These are phyloP conservation scores for Scutellaria baicalensis DNA, from an alignment of 257 asterid species.

Conservation along the genomic window DNA sequence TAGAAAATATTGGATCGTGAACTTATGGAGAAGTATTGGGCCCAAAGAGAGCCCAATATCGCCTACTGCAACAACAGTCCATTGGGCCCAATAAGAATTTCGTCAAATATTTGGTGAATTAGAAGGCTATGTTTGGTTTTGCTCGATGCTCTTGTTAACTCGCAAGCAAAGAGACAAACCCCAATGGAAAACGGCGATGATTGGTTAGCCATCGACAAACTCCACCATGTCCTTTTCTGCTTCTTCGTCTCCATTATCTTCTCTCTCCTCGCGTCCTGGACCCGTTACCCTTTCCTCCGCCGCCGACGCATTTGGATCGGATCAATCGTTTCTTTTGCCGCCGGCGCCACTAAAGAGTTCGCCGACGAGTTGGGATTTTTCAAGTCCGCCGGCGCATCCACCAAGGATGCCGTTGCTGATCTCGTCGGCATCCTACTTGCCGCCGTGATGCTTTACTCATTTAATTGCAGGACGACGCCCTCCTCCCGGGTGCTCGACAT, in stretches of 20 bases:
- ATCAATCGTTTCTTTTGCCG: constrained; percentile 47
- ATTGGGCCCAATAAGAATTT: too few species aligned
- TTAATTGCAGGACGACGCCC: neutral
- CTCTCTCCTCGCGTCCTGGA: constrained; percentile 37
- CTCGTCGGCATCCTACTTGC: constrained; percentile 52
- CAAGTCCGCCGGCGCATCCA: constrained; percentile 74
- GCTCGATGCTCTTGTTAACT: neutral
- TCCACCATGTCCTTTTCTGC: constrained; percentile 64
- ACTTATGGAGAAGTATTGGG: neutral
- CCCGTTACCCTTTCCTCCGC: constrained; percentile 54
- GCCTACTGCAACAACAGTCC: too few species aligned
- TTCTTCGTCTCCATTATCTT: constrained; percentile 45
- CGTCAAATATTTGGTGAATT: too few species aligned
- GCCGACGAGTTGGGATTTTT: constrained; percentile 80
- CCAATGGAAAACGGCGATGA: constrained; percentile 71
- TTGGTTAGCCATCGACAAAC: constrained; percentile 74
- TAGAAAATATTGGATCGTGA: neutral
- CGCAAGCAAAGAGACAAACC: neutral
- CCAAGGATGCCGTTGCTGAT: constrained; percentile 67
- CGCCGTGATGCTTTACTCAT: constrained; percentile 32
- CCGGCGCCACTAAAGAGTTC: constrained; percentile 75
- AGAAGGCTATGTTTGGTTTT: too few species aligned
- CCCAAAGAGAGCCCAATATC: neutral
- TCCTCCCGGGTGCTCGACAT: constrained; percentile 32
- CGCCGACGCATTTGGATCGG: constrained; percentile 65